Percentiles rank a stretch among this genome's conserved stretches.
These are phyloP conservation scores for Collariella sp. DNA, from an alignment of 495 filamentous ascomycete genomes.

Conservation along the genomic window DNA sequence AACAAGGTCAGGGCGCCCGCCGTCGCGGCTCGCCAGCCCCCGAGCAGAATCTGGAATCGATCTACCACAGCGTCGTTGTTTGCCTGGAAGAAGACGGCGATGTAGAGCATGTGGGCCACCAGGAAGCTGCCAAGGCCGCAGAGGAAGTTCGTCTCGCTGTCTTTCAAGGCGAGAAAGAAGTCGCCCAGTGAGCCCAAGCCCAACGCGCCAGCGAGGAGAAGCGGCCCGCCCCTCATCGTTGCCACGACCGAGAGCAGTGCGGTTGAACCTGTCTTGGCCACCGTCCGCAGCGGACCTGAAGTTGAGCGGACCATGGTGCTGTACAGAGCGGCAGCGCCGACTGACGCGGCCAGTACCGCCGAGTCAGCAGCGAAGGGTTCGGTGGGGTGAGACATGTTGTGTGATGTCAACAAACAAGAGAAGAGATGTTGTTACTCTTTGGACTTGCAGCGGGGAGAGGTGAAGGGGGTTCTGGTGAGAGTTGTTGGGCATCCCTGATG, in stretches of 20 bases:
- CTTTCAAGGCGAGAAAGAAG: constrained; percentile 19
- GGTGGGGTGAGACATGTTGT: constrained; percentile 3
- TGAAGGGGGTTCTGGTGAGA: no score
- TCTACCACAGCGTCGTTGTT: not conserved
- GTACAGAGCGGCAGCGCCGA: constrained; percentile 15
- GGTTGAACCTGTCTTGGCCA: constrained; percentile 22
- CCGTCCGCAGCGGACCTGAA: constrained; percentile 13
- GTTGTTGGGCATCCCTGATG: no score
- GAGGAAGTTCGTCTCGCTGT: constrained; percentile 19
- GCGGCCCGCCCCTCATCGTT: constrained; percentile 1
- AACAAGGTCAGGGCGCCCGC: constrained; percentile 2
- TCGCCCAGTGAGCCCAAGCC: constrained; percentile 20
- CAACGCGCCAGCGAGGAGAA: constrained; percentile 13
- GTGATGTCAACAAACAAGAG: no score
- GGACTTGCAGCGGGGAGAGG: no score
- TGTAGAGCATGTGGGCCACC: constrained; percentile 22
- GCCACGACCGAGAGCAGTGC: constrained; percentile 14
- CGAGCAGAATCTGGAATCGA: not conserved
- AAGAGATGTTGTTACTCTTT: no score
- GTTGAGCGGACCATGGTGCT: constrained; percentile 9
- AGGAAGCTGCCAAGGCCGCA: constrained; percentile 21
- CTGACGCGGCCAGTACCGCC: constrained; percentile 15
- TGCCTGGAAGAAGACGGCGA: constrained; percentile 11
- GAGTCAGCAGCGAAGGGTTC: not conserved
- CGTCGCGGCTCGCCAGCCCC: not conserved